Conservation (phyloP, 2,329 filamentous ascomycete species). For the Amesomyces nigricolor region DNA sequence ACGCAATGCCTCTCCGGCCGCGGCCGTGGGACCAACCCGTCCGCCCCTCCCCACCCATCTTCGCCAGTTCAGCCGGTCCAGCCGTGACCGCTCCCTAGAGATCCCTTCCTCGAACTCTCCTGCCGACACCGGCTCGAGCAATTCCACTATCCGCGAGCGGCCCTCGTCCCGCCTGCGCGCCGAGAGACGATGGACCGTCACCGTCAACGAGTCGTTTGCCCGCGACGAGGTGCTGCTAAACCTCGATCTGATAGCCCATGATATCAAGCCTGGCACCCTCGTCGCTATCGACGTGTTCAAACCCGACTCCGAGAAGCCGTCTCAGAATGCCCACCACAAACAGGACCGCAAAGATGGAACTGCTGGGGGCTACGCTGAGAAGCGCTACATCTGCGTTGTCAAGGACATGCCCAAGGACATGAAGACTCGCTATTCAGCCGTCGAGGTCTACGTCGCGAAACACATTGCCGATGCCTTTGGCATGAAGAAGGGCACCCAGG, state of each 20-base stretch:
- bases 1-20: slow-evolving; percentile 35
- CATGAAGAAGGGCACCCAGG: slow-evolving; percentile 68
- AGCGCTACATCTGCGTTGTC: slow-evolving; percentile 63
- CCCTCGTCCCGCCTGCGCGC: slow-evolving; percentile 30
- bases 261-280: slow-evolving; percentile 60
- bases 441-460: slow-evolving; percentile 70
- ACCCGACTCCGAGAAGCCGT: slow-evolving; percentile 40
- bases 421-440: slow-evolving; percentile 55
- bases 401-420: slow-evolving; percentile 66
- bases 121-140: slow-evolving; percentile 48
- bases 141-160: slow-evolving; percentile 41
- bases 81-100: slow-evolving; percentile 40
- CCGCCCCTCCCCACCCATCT: slow-evolving; percentile 49
- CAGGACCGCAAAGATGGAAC: slow-evolving; percentile 26
- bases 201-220: slow-evolving; percentile 67
- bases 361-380: slow-evolving; percentile 25
- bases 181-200: slow-evolving; percentile 49
- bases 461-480: slow-evolving; percentile 75
- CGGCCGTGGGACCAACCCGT: slow-evolving; percentile 30
- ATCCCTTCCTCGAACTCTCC: slow-evolving; percentile 35
- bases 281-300: slow-evolving; percentile 65
- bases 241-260: slow-evolving; percentile 59
- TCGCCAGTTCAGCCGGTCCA: slow-evolving; percentile 46
- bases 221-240: slow-evolving; percentile 77
- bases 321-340: slow-evolving; percentile 32